These are phyloP conservation scores for Pilobolus umbonatus DNA, from an alignment of 192 early-diverging fungal species.

Conservation along the genomic window DNA sequence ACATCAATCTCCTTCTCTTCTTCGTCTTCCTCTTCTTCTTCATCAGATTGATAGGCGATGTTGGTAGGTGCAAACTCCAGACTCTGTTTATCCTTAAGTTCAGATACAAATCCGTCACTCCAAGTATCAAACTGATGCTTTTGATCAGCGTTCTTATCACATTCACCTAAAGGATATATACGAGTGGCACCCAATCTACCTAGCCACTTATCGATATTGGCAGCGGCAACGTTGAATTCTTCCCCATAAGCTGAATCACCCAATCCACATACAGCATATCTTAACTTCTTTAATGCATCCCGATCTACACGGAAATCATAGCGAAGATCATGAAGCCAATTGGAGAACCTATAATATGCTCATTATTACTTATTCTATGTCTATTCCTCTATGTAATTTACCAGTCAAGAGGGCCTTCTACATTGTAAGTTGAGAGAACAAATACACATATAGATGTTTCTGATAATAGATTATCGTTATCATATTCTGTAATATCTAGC, in stretches of 20 bases:
- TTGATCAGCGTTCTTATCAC: constrained; percentile 50
- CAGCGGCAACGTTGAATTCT: constrained; percentile 50
- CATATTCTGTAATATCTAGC: constrained; percentile 59
- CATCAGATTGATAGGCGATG: constrained; percentile 47
- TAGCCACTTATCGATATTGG: constrained; percentile 56
- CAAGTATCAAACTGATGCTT: constrained; percentile 21
- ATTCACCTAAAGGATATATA: constrained; percentile 54
- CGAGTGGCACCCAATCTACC: constrained; percentile 55
- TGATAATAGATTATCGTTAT: constrained; percentile 55
- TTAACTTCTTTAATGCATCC: constrained; percentile 43
- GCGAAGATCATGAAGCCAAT: constrained; percentile 55
- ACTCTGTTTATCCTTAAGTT: constrained; percentile 40
- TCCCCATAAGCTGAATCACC: constrained; percentile 67
- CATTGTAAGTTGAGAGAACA: constrained; percentile 61
- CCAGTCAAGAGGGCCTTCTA: constrained; percentile 67
- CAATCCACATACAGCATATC: constrained; percentile 66
- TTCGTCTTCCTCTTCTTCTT: constrained; percentile 38
- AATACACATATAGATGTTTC: constrained; percentile 55
- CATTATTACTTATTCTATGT: neutral
- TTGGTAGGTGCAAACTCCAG: constrained; percentile 42
- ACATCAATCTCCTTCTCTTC: constrained; percentile 26
- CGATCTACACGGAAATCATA: constrained; percentile 61
- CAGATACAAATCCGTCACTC: constrained; percentile 33
- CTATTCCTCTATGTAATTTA: constrained; percentile 6
- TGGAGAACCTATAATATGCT: constrained; percentile 38